Conservation (phyloP, 163 green algal species). For the Scenedesmus sp. region DNA sequence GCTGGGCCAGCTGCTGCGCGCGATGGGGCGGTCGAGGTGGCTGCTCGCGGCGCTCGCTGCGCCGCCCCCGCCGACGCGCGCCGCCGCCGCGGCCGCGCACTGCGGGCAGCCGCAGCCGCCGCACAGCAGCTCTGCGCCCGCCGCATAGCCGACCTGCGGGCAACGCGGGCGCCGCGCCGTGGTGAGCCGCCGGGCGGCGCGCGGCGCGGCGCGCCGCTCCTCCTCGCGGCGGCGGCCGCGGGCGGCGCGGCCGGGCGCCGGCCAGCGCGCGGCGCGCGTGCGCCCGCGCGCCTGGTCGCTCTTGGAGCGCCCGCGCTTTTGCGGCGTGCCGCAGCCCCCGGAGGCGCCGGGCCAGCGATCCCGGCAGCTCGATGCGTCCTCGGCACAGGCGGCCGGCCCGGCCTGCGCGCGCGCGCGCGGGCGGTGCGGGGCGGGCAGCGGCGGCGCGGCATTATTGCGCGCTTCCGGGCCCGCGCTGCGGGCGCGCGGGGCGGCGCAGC, state of each 20-base stretch:
- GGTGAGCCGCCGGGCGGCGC: neutral
- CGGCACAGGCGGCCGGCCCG: too few relatives aligned
- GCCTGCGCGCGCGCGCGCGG: too few relatives aligned
- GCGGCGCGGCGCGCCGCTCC: neutral
- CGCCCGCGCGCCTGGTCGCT: constrained; percentile 24
- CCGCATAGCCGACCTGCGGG: neutral
- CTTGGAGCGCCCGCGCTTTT: constrained; percentile 18
- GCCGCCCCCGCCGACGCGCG: too few relatives aligned
- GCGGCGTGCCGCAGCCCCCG: neutral
- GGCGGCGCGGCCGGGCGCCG: too few relatives aligned
- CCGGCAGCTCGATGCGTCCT: too few relatives aligned
- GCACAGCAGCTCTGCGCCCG: constrained; percentile 1
- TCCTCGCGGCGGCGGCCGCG: too few relatives aligned
- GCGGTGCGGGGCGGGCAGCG: too few relatives aligned
- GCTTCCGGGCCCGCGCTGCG: too few relatives aligned
- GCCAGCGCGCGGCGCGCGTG: neutral
- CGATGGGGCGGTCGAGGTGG: constrained; percentile 16
- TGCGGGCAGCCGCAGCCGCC: neutral
- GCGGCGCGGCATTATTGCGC: too few relatives aligned
- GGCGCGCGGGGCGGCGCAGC: too few relatives aligned
- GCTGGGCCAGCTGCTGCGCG: constrained; percentile 37
- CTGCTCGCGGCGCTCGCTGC: neutral
- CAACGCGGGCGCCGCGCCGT: neutral
- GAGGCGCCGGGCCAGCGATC: neutral
- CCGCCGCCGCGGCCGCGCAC: neutral